These are phyloP conservation scores for Malassezia restricta DNA, from an alignment of 1,284 basidiomycete species.

Conservation along the genomic window DNA sequence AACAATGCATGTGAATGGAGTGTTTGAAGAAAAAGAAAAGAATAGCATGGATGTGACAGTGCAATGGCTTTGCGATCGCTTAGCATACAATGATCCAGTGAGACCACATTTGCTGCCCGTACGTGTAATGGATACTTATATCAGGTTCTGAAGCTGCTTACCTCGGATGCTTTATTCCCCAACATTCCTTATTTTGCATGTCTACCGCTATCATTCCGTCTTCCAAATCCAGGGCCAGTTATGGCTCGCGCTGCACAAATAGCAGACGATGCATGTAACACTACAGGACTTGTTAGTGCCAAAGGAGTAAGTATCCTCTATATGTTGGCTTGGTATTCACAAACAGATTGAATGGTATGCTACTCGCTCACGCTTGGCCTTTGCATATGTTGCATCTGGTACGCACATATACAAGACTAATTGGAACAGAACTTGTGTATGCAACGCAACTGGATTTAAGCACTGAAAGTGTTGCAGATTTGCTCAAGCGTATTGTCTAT, in stretches of 20 bases:
- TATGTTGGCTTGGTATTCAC: background rate
- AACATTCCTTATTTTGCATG: background rate
- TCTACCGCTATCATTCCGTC: background rate
- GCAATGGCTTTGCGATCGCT: conserved; percentile 1
- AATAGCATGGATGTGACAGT: background rate
- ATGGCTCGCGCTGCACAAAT: background rate
- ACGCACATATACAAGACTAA: background rate
- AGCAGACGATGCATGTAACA: conserved; percentile 2
- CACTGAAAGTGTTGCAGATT: background rate
- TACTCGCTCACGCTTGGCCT: conserved; percentile 1
- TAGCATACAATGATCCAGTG: background rate
- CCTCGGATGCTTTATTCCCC: background rate
- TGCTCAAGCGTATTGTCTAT: conserved; percentile 1
- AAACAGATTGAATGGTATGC: conserved; percentile 9
- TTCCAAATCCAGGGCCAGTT: conserved; percentile 6
- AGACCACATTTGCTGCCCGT: conserved; percentile 7
- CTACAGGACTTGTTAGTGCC: conserved; percentile 1
- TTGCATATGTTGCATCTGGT: conserved; percentile 13
- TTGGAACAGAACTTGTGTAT: conserved; percentile 1
- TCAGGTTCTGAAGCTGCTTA: background rate
- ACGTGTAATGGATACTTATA: background rate
- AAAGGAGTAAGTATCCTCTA: conserved; percentile 2
- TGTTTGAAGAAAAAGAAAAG: background rate
- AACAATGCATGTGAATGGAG: background rate
- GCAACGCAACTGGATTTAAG: conserved; percentile 1